Conservation (phyloP, 2,329 filamentous ascomycete genomes). For the Fusarium devonianum region DNA sequence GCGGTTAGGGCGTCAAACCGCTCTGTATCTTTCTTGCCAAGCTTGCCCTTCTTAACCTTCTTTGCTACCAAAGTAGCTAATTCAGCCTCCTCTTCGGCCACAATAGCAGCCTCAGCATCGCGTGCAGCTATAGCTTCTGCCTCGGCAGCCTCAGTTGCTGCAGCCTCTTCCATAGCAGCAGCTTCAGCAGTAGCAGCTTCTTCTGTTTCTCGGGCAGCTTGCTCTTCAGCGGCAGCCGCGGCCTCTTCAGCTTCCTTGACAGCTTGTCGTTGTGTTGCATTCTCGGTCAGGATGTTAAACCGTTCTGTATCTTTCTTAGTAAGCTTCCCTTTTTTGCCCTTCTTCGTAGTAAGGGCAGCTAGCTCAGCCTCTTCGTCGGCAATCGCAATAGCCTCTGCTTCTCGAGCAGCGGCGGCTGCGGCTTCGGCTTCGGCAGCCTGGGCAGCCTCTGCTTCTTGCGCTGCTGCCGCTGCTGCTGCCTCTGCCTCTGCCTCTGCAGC, state of each 20-base stretch:
- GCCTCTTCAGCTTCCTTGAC: slow-evolving; percentile 35
- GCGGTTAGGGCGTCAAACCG: slow-evolving; percentile 25
- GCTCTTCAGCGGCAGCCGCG: slow-evolving; percentile 28
- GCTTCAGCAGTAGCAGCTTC: slow-evolving; percentile 30
- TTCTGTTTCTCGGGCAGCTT: slow-evolving; percentile 39
- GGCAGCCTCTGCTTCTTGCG: slow-evolving; percentile 25
- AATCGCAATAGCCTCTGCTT: slow-evolving; percentile 23
- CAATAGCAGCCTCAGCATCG: slow-evolving; percentile 17
- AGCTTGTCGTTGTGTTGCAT: slow-evolving; percentile 33
- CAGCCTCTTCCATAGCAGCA: slow-evolving; percentile 20
- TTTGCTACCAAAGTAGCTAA: slow-evolving; percentile 19
- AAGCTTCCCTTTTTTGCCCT: slow-evolving; percentile 35
- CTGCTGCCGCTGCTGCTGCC: slow-evolving; percentile 11
- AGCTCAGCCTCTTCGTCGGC: slow-evolving; percentile 37
- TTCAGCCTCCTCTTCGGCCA: slow-evolving; percentile 31
- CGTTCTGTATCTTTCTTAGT: slow-evolving; percentile 35
- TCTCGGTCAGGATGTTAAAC: slow-evolving; percentile 33
- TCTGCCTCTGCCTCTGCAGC: slow-evolving; percentile 17
- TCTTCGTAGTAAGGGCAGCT: slow-evolving; percentile 30
- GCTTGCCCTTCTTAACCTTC: slow-evolving; percentile 30
- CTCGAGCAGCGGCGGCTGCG: slow-evolving; percentile 24
- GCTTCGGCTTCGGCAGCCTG: too few relatives aligned
- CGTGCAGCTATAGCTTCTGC: slow-evolving; percentile 25
- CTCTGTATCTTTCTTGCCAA: slow-evolving; percentile 26
- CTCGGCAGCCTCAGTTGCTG: slow-evolving; percentile 22